Conservation (phyloP, 2,329 filamentous ascomycete species). For the Hymenoscyphus linearis region DNA sequence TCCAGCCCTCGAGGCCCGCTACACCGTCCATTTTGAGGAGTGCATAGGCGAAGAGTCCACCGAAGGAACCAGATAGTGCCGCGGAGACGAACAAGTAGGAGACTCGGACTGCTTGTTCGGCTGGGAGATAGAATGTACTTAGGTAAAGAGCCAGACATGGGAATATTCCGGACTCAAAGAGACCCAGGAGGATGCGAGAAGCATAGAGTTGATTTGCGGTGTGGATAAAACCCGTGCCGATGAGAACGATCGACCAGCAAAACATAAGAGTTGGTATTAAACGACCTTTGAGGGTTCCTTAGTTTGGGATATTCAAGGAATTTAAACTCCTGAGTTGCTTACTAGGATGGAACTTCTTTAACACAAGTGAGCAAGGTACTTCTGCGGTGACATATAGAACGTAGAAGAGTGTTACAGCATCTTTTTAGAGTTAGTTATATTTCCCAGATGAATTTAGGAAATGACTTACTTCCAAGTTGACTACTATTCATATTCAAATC, state of each 20-base stretch:
- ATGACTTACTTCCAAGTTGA: slow-evolving; percentile 39
- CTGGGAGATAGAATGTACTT: slow-evolving; percentile 50
- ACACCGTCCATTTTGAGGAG: slow-evolving; percentile 41
- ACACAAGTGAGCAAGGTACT: background rate
- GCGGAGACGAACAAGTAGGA: slow-evolving; percentile 48
- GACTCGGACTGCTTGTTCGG: slow-evolving; percentile 49
- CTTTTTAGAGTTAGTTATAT: background rate
- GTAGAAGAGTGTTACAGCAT: slow-evolving; percentile 27
- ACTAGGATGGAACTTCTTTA: background rate
- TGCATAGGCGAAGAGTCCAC: slow-evolving; percentile 50
- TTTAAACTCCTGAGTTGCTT: background rate
- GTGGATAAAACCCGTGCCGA: slow-evolving; percentile 41
- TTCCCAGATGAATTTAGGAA: slow-evolving; percentile 14
- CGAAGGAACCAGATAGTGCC: slow-evolving; percentile 46
- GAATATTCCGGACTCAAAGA: slow-evolving; percentile 45
- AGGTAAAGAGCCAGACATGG: slow-evolving; percentile 44
- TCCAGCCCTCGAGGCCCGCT: slow-evolving; percentile 40
- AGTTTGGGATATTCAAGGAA: background rate
- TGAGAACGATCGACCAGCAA: slow-evolving; percentile 43
- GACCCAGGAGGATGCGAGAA: slow-evolving; percentile 42
- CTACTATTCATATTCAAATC: background rate
- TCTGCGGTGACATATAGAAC: background rate
- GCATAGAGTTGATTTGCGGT: slow-evolving; percentile 40
- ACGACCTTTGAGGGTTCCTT: background rate
- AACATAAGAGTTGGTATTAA: slow-evolving; percentile 7